Conservation (phyloP, 768 basidiomycete species). For the Boletus coccyginus region DNA sequence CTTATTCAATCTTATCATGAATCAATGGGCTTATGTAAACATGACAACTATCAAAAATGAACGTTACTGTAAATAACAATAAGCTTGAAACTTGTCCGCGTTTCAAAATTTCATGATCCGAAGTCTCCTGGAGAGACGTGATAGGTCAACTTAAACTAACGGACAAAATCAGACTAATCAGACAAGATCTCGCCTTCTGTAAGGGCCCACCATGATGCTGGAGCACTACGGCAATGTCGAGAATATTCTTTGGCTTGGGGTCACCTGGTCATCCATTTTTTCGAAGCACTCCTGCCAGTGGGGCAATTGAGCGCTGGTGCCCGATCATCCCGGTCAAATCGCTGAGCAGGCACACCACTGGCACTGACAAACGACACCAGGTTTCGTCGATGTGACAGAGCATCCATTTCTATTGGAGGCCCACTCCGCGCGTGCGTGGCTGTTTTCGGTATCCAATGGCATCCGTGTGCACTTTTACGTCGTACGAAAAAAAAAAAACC, state of each 20-base stretch:
- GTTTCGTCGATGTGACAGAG: not conserved
- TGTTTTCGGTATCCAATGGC: not conserved
- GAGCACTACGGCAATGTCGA: conserved; percentile 23
- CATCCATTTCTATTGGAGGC: conserved; percentile 6
- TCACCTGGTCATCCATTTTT: conserved; percentile 16
- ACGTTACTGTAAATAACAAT: conserved; percentile 16
- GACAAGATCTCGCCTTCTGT: not conserved
- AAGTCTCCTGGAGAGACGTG: conserved; percentile 6
- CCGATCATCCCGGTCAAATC: conserved; percentile 8
- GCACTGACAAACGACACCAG: not conserved
- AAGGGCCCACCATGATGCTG: not conserved
- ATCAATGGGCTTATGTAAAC: conserved; percentile 17
- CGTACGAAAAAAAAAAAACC: conserved; percentile 3
- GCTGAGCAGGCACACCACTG: conserved; percentile 1
- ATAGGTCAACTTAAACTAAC: conserved; percentile 7
- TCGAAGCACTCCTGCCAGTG: conserved; percentile 1
- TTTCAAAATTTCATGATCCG: conserved; percentile 28
- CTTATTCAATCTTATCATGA: conserved; percentile 20
- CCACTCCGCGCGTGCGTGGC: not conserved
- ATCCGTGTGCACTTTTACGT: conserved; percentile 22
- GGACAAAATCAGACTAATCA: conserved; percentile 3
- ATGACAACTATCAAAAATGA: conserved; percentile 5
- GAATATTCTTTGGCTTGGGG: conserved; percentile 4
- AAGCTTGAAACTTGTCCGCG: conserved; percentile 25
- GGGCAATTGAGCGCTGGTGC: not conserved